phyloP scores from a whole-genome alignment of 768 basidiomycete species.

The Coprinopsis sp. region DNA sequence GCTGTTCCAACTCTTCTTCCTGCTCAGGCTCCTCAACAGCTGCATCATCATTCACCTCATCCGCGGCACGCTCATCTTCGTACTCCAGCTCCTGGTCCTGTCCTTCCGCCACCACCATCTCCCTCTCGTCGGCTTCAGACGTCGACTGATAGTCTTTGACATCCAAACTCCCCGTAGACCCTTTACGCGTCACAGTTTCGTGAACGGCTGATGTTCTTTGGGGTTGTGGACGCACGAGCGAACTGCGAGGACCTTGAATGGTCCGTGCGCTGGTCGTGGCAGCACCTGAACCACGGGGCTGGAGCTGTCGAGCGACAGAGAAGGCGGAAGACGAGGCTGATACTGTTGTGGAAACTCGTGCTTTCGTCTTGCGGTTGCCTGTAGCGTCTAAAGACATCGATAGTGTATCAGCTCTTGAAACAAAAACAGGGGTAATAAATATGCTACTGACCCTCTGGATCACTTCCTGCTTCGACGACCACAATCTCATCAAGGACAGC shows the following conservation, averaged over 20 bases:
- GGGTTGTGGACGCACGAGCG: neutral
- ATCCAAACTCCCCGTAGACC: no score
- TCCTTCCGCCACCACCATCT: no score
- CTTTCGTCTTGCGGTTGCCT: neutral
- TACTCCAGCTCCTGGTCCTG: no score
- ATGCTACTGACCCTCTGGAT: neutral
- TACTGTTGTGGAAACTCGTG: neutral
- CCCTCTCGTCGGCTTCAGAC: no score
- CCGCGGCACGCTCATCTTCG: neutral
- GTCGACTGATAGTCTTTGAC: no score
- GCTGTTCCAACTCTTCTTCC: neutral
- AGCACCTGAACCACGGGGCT: no score
- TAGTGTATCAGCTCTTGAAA: neutral
- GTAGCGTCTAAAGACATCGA: neutral
- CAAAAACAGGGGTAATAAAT: neutral
- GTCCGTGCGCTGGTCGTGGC: no score
- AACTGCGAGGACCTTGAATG: neutral
- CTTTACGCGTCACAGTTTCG: no score
- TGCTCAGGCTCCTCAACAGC: neutral
- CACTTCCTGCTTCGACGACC: neutral
- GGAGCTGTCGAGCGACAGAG: neutral
- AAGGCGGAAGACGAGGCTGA: neutral
- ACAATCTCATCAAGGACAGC: conserved; percentile 5
- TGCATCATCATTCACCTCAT: neutral
- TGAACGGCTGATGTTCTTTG: neutral